A percentile compares a stretch with the other conserved stretches of the same genome.
These are phyloP conservation scores for Lecanicillium sp. DNA, from an alignment of 2,329 filamentous ascomycete genomes.

Conservation along the genomic window DNA sequence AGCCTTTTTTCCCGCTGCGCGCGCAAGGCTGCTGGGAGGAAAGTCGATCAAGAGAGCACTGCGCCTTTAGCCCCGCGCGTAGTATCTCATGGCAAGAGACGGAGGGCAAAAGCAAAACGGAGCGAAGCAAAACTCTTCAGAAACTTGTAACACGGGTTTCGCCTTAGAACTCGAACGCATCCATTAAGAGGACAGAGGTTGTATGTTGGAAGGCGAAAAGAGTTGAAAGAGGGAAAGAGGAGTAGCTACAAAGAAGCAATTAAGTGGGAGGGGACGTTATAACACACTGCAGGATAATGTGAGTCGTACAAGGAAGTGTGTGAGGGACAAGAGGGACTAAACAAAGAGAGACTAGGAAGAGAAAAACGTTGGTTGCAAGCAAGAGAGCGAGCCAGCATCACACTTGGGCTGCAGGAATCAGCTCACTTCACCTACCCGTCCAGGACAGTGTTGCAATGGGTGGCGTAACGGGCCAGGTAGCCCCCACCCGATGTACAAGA, in stretches of 20 bases:
- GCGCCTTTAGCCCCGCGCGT: background rate
- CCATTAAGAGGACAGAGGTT: background rate
- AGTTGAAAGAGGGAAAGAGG: background rate
- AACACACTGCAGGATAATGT: conserved; percentile 3
- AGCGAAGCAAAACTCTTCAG: background rate
- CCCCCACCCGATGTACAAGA: conserved; percentile 5
- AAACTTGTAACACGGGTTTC: no score
- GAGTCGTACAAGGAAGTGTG: conserved; percentile 2
- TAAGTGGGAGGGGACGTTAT: conserved; percentile 4
- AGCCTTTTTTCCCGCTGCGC: no score
- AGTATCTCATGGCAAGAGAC: background rate
- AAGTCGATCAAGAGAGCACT: background rate
- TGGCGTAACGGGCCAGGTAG: conserved; percentile 6
- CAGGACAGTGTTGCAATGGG: conserved; percentile 6
- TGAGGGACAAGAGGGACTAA: background rate
- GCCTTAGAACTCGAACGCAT: no score
- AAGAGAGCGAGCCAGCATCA: no score
- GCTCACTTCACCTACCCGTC: background rate
- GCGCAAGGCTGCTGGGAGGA: background rate
- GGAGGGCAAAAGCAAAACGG: background rate
- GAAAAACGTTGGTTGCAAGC: conserved; percentile 5
- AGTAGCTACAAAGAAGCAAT: background rate
- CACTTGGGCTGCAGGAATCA: conserved; percentile 4
- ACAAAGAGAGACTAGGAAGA: background rate
- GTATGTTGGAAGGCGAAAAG: background rate